Evolutionary conservation across 306 rosid genomes (phyloP), one percentile per base, ranked within the genome.

Genomic region (Delonix regia): DNA sequence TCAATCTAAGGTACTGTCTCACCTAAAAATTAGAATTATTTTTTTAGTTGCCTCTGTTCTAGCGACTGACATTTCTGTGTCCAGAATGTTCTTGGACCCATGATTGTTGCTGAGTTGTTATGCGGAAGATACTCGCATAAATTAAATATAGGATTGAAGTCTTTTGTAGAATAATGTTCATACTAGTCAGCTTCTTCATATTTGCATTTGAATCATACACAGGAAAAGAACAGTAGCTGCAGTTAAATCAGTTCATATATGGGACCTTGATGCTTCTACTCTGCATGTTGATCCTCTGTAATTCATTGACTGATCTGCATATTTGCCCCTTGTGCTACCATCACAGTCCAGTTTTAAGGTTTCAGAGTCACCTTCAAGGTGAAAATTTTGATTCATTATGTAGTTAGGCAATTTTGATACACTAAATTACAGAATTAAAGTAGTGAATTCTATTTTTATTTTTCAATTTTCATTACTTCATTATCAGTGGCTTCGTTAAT

Each of bases 371-470:
- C 75, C 81, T 73, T 83, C 74, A 83, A 81, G 91, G 80, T 79
- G 88, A 57, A 81, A 83, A 33, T 86, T 89, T 90, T 88, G 85
- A 80, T 74, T 74, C 76, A 33, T 74, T 59, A 75, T 69, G 82
- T 76, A 56, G 82, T 81, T 83, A 84, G 93, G 82, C 80, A 87
- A 73, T 86, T 89, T 87, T 87, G 86, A 78, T 79, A 69, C 67
- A 57, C 77, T 86, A 87, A 84, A 85, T 82, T 87, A 57, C 82
- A 67, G 62, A 69, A 64, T 78, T 83, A 18, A 62, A 65, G 70
- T 80, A 83, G 65, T 73, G 22, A 69, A 68, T 57, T 69, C 71
- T 76, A 44, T 53, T 80, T 80, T 78, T n/a, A n/a, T n/a, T n/a
- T 74, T 71, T 79, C 60, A 1, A 30, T 30, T 80, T 57, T 42